Evolutionary conservation across 2,329 filamentous ascomycete species (phyloP).

Genomic region (Calonectria multiphialidica): DNA sequence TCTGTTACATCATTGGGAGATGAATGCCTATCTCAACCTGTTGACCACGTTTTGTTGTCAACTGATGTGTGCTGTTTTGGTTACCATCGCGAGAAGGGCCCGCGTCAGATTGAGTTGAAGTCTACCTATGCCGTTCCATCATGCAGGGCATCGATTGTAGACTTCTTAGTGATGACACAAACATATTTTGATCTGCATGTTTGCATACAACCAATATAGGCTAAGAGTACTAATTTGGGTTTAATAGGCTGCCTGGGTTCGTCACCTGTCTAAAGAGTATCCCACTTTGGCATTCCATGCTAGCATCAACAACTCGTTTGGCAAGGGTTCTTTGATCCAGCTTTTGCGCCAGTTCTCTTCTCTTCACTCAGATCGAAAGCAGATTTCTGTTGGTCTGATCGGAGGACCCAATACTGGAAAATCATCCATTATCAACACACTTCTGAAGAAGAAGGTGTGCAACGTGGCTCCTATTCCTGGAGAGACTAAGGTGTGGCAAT

Average conservation of each 20-base stretch:
- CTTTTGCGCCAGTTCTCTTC: slow-evolving; percentile 93
- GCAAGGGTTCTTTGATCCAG: slow-evolving; percentile 93
- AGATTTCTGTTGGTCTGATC: slow-evolving; percentile 92
- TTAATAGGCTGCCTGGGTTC: slow-evolving; percentile 89
- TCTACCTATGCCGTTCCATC: slow-evolving; percentile 71
- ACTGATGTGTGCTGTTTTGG: slow-evolving; percentile 92
- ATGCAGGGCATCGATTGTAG: slow-evolving; percentile 71
- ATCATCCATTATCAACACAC: slow-evolving; percentile 95
- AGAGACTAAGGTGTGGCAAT: slow-evolving; percentile 98
- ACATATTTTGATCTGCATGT: slow-evolving; percentile 58
- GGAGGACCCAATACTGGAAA: slow-evolving; percentile 90
- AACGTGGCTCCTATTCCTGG: slow-evolving; percentile 94
- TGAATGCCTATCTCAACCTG: slow-evolving; percentile 67
- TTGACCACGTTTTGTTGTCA: slow-evolving; percentile 55
- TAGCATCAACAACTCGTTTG: slow-evolving; percentile 94
- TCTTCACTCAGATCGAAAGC: slow-evolving; percentile 90
- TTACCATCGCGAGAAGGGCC: slow-evolving; percentile 78
- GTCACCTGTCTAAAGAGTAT: slow-evolving; percentile 87
- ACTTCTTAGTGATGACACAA: slow-evolving; percentile 99
- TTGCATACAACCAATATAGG: slow-evolving; percentile 26
- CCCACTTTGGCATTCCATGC: slow-evolving; percentile 96
- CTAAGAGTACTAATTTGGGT: slow-evolving; percentile 37
- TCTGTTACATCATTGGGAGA: slow-evolving; percentile 99
- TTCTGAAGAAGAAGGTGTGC: slow-evolving; percentile 94
- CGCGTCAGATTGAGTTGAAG: slow-evolving; percentile 98